Base-by-base conservation (phyloP, 805 yeast species). In the Candida loeiensis region DNA sequence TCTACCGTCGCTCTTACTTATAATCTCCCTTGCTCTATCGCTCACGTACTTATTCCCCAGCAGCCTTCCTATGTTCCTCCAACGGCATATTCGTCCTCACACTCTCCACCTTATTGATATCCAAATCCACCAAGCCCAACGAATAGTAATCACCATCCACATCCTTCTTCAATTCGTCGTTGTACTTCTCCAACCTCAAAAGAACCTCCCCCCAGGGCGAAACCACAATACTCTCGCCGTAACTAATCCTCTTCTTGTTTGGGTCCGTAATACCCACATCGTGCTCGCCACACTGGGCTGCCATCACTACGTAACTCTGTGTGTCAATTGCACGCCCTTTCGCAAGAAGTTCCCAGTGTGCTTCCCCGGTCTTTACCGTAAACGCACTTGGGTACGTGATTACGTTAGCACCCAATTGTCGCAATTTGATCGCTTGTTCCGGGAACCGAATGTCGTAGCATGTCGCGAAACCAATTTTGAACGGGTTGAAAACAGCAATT, bases 401-500 rank as follows among this genome's bases (percentile, higher is more conserved):
- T 16, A 91, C 66, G 43, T 86, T 74, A 1, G 96, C 95, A 3
- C 96, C 95, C 38, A 64, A 50, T 7, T 76, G 55, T 37, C 95
- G 65, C 25, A 85, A 61, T 29, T 80, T 61, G 25, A 83, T 51
- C 1, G 93, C 80, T 35, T 85, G 63, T 56, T 89, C 96, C 0
- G 96, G 95, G 56, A 88, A 87, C 46, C 97, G 68, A 24, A 88
- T 78, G 61, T 87, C 98, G 60, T 86, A 89, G 60, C 96, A 91
- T 24, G 86, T 84, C 1, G 79, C 84, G 8, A 76, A 59, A 0
- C 95, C 95, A 4, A 87, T 63, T 39, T 73, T 75, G 47, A 61
- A 63, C 14, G 27, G 24, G 8, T 33, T 33, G 12, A 44, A 47
- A 12, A 45, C 45, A 2, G 87, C 87, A 1, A 71, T 69, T 0